Percentiles rank a stretch among this genome's conserved stretches.
These are phyloP conservation scores for Secale cereale DNA, from an alignment of 176 grass and related monocot species.

Conservation along the genomic window DNA sequence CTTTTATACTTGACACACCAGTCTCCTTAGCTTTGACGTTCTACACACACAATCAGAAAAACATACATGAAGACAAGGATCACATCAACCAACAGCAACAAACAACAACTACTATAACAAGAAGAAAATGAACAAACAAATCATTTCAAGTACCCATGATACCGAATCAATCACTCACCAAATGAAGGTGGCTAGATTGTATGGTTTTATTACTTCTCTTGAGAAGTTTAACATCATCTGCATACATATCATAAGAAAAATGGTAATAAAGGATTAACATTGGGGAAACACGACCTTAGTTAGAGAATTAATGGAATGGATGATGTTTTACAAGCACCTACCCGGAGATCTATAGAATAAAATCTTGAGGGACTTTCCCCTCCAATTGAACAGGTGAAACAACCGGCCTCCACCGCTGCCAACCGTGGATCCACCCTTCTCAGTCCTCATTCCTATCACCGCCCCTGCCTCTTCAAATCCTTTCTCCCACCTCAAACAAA, in stretches of 20 bases:
- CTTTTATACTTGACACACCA: conserved; percentile 51
- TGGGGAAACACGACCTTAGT: background rate
- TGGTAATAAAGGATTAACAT: background rate
- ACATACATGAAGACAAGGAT: background rate
- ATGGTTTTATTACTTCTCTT: conserved; percentile 58
- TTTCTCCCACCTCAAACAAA: background rate
- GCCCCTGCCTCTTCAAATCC: background rate
- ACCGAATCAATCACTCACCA: conserved; percentile 41
- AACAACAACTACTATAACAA: no score
- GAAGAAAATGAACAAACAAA: background rate
- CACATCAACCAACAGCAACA: background rate
- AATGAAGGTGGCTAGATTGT: conserved; percentile 42
- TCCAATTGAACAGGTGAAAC: conserved; percentile 84
- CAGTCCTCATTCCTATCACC: conserved; percentile 39
- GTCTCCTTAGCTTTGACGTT: conserved; percentile 61
- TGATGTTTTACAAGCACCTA: conserved; percentile 32
- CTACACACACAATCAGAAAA: conserved; percentile 13
- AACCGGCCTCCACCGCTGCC: conserved; percentile 37
- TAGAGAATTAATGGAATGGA: background rate
- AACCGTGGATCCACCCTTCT: conserved; percentile 52
- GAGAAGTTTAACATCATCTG: conserved; percentile 69
- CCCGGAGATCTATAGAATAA: conserved; percentile 74
- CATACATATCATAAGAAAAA: background rate
- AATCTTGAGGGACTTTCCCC: conserved; percentile 82
- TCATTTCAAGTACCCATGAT: background rate